Evolutionary conservation across 2,329 filamentous ascomycete species (phyloP).

Genomic region (Hymenoscyphus albidus): DNA sequence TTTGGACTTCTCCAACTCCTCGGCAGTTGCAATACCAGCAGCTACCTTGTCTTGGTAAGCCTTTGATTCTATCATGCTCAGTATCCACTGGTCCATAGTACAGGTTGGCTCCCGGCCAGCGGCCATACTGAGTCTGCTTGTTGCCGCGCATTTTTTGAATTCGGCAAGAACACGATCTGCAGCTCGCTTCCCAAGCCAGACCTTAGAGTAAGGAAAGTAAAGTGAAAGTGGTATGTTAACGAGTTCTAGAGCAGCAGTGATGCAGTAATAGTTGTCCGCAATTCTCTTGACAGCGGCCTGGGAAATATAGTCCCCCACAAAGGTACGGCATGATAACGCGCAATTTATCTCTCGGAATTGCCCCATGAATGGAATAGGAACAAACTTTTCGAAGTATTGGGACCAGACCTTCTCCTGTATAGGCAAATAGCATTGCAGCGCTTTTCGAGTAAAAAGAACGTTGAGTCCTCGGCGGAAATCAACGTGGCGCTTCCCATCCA

Average conservation of each 20-base stretch:
- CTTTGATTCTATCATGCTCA: conserved; percentile 68
- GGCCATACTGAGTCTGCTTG: conserved; percentile 68
- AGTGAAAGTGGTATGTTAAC: conserved; percentile 70
- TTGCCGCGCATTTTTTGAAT: conserved; percentile 68
- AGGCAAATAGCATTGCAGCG: conserved; percentile 67
- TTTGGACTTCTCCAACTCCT: conserved; percentile 33
- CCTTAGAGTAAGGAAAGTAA: conserved; percentile 71
- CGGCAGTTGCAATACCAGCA: conserved; percentile 45
- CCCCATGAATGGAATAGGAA: conserved; percentile 66
- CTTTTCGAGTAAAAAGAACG: conserved; percentile 69
- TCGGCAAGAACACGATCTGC: conserved; percentile 68
- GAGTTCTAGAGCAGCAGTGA: conserved; percentile 73
- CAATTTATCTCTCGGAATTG: conserved; percentile 75
- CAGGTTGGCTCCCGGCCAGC: conserved; percentile 64
- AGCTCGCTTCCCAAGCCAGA: conserved; percentile 72
- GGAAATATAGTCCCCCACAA: conserved; percentile 75
- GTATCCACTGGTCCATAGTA: conserved; percentile 75
- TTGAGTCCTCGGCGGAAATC: conserved; percentile 75
- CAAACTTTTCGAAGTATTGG: conserved; percentile 66
- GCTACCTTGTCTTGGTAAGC: conserved; percentile 61
- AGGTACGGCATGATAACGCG: conserved; percentile 73
- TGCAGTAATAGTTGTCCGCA: conserved; percentile 73
- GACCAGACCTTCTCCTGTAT: conserved; percentile 69
- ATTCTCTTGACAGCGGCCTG: conserved; percentile 69
- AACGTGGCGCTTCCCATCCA: conserved; percentile 71